Conservation (phyloP, 1,284 basidiomycete genomes). For the Anthracocystis walkeri region DNA sequence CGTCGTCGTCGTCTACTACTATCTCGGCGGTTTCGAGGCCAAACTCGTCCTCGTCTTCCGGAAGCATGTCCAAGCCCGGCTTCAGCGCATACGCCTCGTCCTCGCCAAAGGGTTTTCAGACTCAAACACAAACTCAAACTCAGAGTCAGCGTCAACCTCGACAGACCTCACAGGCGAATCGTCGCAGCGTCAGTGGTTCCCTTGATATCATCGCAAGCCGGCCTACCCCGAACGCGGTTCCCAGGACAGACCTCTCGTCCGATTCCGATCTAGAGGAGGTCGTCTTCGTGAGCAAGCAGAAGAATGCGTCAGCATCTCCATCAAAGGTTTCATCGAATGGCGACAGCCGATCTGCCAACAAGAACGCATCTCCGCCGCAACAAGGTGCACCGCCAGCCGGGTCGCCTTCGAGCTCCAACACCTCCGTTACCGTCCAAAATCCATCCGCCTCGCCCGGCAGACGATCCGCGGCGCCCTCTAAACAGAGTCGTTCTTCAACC, state of each 20-base stretch:
- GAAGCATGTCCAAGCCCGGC: not conserved
- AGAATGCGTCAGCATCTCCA: not conserved
- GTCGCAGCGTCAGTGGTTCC: slow-evolving; percentile 11
- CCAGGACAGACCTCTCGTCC: not conserved
- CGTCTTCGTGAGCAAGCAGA: not conserved
- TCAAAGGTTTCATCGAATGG: not conserved
- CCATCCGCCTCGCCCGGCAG: not conserved
- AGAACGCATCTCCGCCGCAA: not conserved
- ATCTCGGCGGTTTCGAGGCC: too few relatives aligned
- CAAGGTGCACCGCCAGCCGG: not conserved
- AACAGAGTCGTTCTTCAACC: not conserved
- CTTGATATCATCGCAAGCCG: slow-evolving; percentile 25
- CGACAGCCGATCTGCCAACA: not conserved
- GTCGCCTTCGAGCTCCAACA: not conserved
- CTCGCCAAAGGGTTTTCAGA: not conserved
- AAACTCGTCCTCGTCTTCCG: not conserved
- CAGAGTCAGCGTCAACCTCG: not conserved
- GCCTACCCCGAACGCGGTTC: slow-evolving; percentile 3
- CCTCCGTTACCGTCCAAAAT: not conserved
- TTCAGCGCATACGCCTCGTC: not conserved
- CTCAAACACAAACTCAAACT: not conserved
- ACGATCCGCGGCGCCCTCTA: not conserved
- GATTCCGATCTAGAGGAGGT: not conserved
- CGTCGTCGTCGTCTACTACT: not conserved
- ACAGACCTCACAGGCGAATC: too few relatives aligned